Conservation (phyloP, 2,329 filamentous ascomycete species). For the Aureobasidium sp. region DNA sequence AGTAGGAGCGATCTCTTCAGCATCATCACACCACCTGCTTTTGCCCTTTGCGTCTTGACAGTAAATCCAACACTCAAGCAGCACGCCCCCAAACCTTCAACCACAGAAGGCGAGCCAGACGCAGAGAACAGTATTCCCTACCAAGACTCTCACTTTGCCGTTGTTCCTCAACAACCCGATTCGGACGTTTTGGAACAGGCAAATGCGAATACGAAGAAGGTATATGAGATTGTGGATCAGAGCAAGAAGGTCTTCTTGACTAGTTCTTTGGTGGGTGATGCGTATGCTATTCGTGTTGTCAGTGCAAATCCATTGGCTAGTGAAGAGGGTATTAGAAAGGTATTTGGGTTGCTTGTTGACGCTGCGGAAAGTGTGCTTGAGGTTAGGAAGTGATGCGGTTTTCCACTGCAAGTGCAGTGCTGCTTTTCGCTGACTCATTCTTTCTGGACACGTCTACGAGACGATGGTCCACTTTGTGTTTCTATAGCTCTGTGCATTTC, state of each 20-base stretch:
- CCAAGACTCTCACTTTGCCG: conserved; percentile 21
- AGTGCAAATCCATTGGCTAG: conserved; percentile 63
- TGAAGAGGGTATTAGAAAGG: conserved; percentile 60
- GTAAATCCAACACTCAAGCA: conserved; percentile 41
- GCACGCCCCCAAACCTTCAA: background rate
- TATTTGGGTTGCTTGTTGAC: conserved; percentile 66
- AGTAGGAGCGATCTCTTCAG: conserved; percentile 62
- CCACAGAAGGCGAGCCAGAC: conserved; percentile 18
- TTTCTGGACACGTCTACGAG: too few species aligned
- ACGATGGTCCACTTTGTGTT: too few species aligned
- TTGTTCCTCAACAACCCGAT: conserved; percentile 25
- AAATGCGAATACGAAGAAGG: conserved; percentile 61
- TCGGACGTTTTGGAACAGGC: conserved; percentile 44
- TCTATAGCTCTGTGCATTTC: too few species aligned
- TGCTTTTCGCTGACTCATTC: too few species aligned
- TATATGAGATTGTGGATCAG: conserved; percentile 68
- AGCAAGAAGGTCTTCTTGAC: conserved; percentile 77
- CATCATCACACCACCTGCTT: conserved; percentile 64
- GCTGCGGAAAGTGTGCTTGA: conserved; percentile 49
- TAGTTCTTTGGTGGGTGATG: conserved; percentile 61
- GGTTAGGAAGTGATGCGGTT: background rate
- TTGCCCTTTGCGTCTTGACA: conserved; percentile 70
- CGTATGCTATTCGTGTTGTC: conserved; percentile 74
- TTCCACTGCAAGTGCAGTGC: background rate
- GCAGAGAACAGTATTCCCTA: conserved; percentile 22